A percentile compares a stretch with the other conserved stretches of the same genome.
phyloP scores from a whole-genome alignment of 2,329 filamentous ascomycete species.

The Neofusicoccum parvum region DNA sequence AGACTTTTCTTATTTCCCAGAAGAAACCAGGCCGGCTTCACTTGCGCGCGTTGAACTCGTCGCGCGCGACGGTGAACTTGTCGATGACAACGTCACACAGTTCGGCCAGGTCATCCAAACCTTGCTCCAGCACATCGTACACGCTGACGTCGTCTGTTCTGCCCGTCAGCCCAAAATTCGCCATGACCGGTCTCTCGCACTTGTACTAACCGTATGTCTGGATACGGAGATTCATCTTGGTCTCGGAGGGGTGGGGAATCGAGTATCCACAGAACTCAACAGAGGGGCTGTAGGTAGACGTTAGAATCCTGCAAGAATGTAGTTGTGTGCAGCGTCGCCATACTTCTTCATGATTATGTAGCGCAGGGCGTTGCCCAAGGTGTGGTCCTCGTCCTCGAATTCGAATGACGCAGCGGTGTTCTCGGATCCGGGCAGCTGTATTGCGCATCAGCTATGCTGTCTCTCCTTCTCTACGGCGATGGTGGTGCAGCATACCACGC shows the following conservation, averaged over 20 bases:
- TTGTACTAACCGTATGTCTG: conserved; percentile 81
- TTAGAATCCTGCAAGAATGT: not conserved
- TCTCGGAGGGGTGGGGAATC: conserved; percentile 93
- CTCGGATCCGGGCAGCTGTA: conserved; percentile 76
- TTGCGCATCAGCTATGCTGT: not conserved
- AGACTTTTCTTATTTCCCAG: not conserved
- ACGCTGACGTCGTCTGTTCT: conserved; percentile 73
- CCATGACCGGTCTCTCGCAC: not conserved
- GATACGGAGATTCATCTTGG: conserved; percentile 95
- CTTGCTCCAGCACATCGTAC: conserved; percentile 85
- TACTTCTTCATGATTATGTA: conserved; percentile 99
- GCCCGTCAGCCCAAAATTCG: conserved; percentile 10
- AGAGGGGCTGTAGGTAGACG: conserved; percentile 65
- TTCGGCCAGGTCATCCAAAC: conserved; percentile 82
- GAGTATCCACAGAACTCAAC: conserved; percentile 99
- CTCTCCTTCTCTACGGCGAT: not conserved
- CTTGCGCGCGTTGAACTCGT: conserved; percentile 56
- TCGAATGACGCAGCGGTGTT: conserved; percentile 93
- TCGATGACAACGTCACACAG: conserved; percentile 93
- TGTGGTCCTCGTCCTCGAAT: conserved; percentile 92
- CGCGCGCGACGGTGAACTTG: conserved; percentile 73
- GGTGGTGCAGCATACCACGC: conserved; percentile 39
- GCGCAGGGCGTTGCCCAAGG: conserved; percentile 87
- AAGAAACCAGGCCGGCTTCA: not conserved
- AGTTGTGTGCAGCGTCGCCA: conserved; percentile 32